Base-by-base conservation (phyloP, 2,329 filamentous ascomycete genomes). In the Catunica adiposa region DNA sequence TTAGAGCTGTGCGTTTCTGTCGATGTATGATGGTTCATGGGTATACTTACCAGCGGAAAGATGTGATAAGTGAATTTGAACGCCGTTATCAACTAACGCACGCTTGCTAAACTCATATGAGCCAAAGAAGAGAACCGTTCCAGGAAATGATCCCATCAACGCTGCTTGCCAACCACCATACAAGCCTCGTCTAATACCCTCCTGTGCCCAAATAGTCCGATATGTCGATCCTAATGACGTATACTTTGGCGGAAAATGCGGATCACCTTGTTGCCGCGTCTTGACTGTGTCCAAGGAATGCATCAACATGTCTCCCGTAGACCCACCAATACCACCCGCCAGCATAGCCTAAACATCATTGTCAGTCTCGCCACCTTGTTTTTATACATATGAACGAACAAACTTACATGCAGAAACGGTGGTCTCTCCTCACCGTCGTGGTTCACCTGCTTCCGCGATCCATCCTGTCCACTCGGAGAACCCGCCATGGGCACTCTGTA, bases 261-360 rank as follows among this genome's bases (percentile, higher is more conserved):
- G 89, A 65, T 97, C 92, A 64, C 90, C 92, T 70, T 98, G 92
- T 68, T 98, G 94, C 62, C 92, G 80, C 50, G 92, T 98, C 72
- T 98, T 98, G 64, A 98, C 92, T 0, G 92, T 98, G 69, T 98
- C 92, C 65, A 98, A 78, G 48, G 90, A 97, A 72, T 98, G 92
- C 92, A 98, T 98, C 62, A 98, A 74, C 78, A 98, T 85, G 69
- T 98, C 92, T 58, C 94, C 92, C 56, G 85, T 94, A 15, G 86
- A 89, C 54, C 92, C 92, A 65, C 94, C 92, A 54, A 94, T 74
- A 59, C 90, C 92, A 65, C 92, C 92, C 34, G 92, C 92, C 64
- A 98, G 76, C 89, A 97, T 98, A 67, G 86, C 83, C 88, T 95
- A 38, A 23, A 9, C 29, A 56, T 31, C 20, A 11, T 9, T 25